phyloP scores from a whole-genome alignment of 2,329 filamentous ascomycete species.

The Clonostachys solani region DNA sequence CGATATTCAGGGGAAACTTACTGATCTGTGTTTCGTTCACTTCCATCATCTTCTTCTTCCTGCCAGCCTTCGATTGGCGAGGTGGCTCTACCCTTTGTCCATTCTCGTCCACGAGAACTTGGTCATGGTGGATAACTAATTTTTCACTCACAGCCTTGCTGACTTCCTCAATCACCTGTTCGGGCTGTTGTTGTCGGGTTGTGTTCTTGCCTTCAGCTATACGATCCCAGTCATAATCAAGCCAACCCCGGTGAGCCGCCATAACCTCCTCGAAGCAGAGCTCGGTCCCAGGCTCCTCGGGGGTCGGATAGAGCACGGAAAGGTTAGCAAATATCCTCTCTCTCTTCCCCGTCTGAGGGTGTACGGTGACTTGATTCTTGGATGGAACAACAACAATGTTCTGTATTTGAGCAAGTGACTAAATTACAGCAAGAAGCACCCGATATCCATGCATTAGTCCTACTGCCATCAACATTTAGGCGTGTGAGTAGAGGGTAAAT shows the following conservation, averaged over 20 bases:
- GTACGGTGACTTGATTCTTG: conserved; percentile 74
- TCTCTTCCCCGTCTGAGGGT: conserved; percentile 75
- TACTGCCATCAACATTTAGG: conserved; percentile 82
- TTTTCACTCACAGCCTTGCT: conserved; percentile 5
- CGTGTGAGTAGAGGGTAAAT: conserved; percentile 26
- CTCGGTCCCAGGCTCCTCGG: conserved; percentile 67
- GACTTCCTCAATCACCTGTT: conserved; percentile 3
- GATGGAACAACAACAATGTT: conserved; percentile 66
- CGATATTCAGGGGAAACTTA: conserved; percentile 37
- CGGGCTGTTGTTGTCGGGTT: neutral
- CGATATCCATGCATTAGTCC: conserved; percentile 83
- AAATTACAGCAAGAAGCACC: conserved; percentile 31
- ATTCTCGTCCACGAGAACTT: conserved; percentile 53
- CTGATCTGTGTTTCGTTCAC: conserved; percentile 90
- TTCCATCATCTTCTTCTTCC: conserved; percentile 78
- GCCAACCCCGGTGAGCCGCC: conserved; percentile 69
- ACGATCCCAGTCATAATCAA: conserved; percentile 51
- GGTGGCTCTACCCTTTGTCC: conserved; percentile 32
- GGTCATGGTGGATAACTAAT: conserved; percentile 10
- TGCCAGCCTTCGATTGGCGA: conserved; percentile 41
- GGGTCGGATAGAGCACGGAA: conserved; percentile 77
- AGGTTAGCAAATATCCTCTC: conserved; percentile 88
- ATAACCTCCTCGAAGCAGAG: conserved; percentile 90
- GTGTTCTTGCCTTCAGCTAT: too few relatives aligned
- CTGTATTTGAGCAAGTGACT: conserved; percentile 59